Percentiles rank a stretch among this genome's conserved stretches.
Conservation (phyloP, 1,139 yeast species). For the Debaryomycetaceae sp. region DNA sequence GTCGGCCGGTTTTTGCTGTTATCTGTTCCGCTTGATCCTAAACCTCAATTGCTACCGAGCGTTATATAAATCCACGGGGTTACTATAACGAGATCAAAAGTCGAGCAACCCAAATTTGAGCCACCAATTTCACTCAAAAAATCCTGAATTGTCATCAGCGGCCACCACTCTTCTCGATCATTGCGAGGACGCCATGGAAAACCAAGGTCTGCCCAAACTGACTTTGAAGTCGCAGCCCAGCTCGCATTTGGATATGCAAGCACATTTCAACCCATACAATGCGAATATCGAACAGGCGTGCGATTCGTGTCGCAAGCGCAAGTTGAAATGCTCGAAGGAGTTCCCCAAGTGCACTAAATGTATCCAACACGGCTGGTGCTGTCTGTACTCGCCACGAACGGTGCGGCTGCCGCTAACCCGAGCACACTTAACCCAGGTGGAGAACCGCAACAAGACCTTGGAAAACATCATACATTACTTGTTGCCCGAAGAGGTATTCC, state of each 20-base stretch:
- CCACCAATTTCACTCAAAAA: no score
- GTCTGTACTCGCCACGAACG: conserved; percentile 73
- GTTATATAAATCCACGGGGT: not conserved
- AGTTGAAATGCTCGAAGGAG: conserved; percentile 58
- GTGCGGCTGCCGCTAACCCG: conserved; percentile 80
- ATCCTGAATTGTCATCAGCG: no score
- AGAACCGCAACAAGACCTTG: conserved; percentile 53
- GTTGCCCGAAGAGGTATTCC: conserved; percentile 22
- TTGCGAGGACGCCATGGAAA: no score
- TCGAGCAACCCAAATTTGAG: not conserved
- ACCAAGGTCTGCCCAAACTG: conserved; percentile 1
- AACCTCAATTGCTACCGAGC: conserved; percentile 1
- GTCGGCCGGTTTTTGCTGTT: conserved; percentile 3
- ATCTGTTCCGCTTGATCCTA: conserved; percentile 2
- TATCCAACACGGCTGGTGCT: conserved; percentile 64
- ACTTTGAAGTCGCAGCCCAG: no score
- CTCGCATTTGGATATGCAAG: no score
- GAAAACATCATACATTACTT: conserved; percentile 47
- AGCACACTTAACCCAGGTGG: conserved; percentile 75
- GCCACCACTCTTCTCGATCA: no score
- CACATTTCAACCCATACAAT: conserved; percentile 2
- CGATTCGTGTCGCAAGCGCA: conserved; percentile 57
- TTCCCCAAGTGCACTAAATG: conserved; percentile 77
- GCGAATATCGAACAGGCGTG: conserved; percentile 45
- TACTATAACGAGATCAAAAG: not conserved